These are phyloP conservation scores for Fistulinella prunicolor DNA, from an alignment of 768 basidiomycete genomes.

Conservation along the genomic window DNA sequence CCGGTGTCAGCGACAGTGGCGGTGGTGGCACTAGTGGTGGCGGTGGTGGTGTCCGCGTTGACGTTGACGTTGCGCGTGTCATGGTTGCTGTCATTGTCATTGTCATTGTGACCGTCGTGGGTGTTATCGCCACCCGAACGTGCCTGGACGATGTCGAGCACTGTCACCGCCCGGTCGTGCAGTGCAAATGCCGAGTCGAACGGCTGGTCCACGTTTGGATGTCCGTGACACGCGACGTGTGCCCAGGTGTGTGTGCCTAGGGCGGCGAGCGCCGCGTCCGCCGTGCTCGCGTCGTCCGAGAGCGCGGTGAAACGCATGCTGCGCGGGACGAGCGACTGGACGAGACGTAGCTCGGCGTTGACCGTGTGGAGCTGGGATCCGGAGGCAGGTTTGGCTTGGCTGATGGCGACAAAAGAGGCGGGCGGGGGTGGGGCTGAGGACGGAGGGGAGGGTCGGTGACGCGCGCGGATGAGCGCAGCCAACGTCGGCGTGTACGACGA, in stretches of 20 bases:
- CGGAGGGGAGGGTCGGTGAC: not conserved
- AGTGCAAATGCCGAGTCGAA: constrained; percentile 28
- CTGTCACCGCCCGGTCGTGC: constrained; percentile 17
- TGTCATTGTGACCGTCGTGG: no score
- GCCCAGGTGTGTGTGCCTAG: constrained; percentile 25
- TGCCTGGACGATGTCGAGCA: constrained; percentile 23
- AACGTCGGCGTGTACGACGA: constrained; percentile 37
- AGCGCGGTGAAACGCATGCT: constrained; percentile 15
- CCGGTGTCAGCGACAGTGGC: not conserved
- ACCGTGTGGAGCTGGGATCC: constrained; percentile 1
- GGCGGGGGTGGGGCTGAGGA: not conserved
- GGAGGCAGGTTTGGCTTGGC: constrained; percentile 15
- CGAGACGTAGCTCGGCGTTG: constrained; percentile 19
- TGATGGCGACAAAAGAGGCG: constrained; percentile 17
- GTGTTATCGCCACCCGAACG: not conserved
- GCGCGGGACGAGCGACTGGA: constrained; percentile 14
- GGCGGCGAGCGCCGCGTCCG: constrained; percentile 8
- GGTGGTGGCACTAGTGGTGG: no score
- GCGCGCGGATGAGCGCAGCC: constrained; percentile 26
- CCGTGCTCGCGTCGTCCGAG: constrained; percentile 12
- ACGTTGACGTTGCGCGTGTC: no score
- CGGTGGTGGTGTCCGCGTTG: no score
- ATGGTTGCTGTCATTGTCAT: no score
- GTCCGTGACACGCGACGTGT: constrained; percentile 34
- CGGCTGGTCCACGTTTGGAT: constrained; percentile 19